phyloP scores from a whole-genome alignment of 257 asterid species.

The Solanum rostratum region DNA sequence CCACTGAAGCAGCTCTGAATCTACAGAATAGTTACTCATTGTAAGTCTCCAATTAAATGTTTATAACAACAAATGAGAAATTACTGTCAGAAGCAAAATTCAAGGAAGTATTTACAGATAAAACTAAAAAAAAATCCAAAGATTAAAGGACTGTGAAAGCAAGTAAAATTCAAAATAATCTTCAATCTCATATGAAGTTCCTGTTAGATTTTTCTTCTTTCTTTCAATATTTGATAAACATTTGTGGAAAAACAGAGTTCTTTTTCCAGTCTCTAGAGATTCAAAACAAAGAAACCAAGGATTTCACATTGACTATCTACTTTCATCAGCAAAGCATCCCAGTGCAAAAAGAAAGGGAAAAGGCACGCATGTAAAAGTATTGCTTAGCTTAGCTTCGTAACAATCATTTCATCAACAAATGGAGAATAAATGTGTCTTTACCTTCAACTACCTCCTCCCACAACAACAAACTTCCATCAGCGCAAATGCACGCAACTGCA shows the following conservation, averaged over 20 bases:
- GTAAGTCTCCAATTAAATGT: constrained; percentile 1
- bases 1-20: constrained; percentile 49
- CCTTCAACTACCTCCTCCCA: constrained; percentile 82
- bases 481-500: constrained; percentile 60
- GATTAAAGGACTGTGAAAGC: not conserved
- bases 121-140: not conserved
- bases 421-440: not conserved
- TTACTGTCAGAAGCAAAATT: not conserved
- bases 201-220: not conserved
- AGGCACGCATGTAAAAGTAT: not conserved
- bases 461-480: constrained; percentile 57
- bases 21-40: constrained; percentile 26
- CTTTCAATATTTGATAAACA: not conserved
- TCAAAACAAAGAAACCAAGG: not conserved
- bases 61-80: not conserved
- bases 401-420: not conserved
- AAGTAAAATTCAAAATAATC: not conserved
- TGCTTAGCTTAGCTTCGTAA: not conserved
- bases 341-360: not conserved
- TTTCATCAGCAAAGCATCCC: not conserved
- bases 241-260: not conserved
- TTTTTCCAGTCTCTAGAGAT: not conserved
- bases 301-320: not conserved
- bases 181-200: not conserved
- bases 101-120: not conserved